A percentile compares a stretch with the other conserved stretches of the same genome.
phyloP scores from a whole-genome alignment of 2,329 filamentous ascomycete species.

The Pseudogymnoascus sp. region DNA sequence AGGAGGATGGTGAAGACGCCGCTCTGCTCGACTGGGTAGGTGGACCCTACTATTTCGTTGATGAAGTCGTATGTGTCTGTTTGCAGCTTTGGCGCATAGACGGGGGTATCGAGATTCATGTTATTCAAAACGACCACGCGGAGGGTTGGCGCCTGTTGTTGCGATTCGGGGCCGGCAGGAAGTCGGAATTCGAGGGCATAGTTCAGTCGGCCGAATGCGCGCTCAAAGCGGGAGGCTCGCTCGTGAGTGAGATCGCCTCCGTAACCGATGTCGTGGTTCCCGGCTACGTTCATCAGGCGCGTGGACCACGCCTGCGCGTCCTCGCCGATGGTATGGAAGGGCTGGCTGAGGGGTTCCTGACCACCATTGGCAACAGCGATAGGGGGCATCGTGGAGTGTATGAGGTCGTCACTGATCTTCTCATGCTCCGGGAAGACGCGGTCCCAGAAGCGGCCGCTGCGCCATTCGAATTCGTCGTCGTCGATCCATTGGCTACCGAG shows the following conservation, averaged over 20 bases:
- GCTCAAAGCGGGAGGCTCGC: conserved; percentile 72
- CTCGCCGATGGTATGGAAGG: conserved; percentile 27
- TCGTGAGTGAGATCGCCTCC: conserved; percentile 77
- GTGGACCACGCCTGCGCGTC: conserved; percentile 55
- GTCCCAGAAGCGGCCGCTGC: conserved; percentile 70
- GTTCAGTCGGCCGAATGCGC: conserved; percentile 76
- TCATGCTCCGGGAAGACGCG: conserved; percentile 63
- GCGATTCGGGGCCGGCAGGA: conserved; percentile 37
- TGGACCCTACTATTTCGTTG: conserved; percentile 56
- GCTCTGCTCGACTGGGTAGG: conserved; percentile 49
- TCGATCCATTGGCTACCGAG: conserved; percentile 92
- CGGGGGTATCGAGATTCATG: conserved; percentile 87
- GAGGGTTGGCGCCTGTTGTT: conserved; percentile 54
- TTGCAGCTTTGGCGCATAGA: conserved; percentile 57
- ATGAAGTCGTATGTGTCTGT: conserved; percentile 69
- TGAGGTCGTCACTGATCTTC: conserved; percentile 49
- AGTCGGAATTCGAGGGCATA: conserved; percentile 75
- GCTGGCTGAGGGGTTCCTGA: conserved; percentile 35
- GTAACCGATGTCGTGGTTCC: conserved; percentile 96
- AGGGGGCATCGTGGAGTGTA: conserved; percentile 29
- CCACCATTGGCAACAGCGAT: conserved; percentile 29
- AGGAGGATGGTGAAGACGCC: conserved; percentile 73
- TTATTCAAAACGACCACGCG: conserved; percentile 82
- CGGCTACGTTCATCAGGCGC: conserved; percentile 78
- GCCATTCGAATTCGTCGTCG: conserved; percentile 69